A percentile compares a stretch with the other conserved stretches of the same genome.
Evolutionary conservation across 106 monocot species (phyloP).

Genomic region (Phalaenopsis equestris): DNA sequence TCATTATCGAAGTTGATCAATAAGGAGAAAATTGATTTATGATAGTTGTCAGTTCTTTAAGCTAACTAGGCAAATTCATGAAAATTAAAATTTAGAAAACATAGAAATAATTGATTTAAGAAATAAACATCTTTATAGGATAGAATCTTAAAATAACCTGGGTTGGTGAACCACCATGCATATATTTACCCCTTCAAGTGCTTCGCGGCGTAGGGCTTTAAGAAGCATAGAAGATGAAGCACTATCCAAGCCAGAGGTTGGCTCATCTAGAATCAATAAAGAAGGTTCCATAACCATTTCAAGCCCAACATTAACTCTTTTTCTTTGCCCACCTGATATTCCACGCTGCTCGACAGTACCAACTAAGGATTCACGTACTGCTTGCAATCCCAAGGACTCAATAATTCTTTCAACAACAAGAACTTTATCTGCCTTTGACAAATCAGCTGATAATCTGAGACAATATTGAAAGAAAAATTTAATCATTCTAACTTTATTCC

Average conservation of each 20-base stretch:
- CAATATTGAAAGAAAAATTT: slow-evolving; percentile 6
- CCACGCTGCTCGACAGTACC: slow-evolving; percentile 95
- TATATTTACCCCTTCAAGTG: slow-evolving; percentile 94
- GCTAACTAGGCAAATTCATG: background rate
- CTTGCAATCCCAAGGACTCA: slow-evolving; percentile 78
- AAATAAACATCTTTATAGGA: background rate
- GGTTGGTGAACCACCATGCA: slow-evolving; percentile 95
- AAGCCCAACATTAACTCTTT: slow-evolving; percentile 87
- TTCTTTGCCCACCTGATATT: slow-evolving; percentile 94
- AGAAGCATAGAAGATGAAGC: slow-evolving; percentile 81
- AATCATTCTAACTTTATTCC: background rate
- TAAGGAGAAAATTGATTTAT: too few relatives aligned
- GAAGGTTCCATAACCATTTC: slow-evolving; percentile 99
- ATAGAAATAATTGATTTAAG: background rate
- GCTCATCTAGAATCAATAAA: slow-evolving; percentile 86
- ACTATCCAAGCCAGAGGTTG: slow-evolving; percentile 95
- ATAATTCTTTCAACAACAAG: slow-evolving; percentile 94
- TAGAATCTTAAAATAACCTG: slow-evolving; percentile 35
- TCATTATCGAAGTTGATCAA: background rate
- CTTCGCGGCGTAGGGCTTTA: slow-evolving; percentile 81
- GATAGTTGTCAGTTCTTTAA: too few relatives aligned
- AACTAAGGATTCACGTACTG: slow-evolving; percentile 74
- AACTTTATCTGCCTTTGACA: slow-evolving; percentile 70
- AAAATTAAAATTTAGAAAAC: background rate
- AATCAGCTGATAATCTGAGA: slow-evolving; percentile 56